Percentiles rank a stretch among this genome's conserved stretches.
phyloP scores from a whole-genome alignment of 2,329 filamentous ascomycete species.

The Neoscytalidium dimidiatum region DNA sequence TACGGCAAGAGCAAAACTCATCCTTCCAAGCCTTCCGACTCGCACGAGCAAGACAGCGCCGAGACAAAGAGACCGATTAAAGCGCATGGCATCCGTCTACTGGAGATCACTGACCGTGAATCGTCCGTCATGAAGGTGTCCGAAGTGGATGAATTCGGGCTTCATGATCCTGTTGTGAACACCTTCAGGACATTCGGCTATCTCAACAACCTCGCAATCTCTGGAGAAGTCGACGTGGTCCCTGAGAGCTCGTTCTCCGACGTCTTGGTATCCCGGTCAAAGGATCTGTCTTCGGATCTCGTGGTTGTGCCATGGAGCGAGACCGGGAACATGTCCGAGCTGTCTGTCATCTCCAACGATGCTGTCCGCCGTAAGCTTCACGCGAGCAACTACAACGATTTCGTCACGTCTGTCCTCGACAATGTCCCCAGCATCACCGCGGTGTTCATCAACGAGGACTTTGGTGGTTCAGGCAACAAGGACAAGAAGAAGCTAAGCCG shows the following conservation, averaged over 20 bases:
- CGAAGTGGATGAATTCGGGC: constrained; percentile 69
- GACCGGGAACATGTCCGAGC: constrained; percentile 72
- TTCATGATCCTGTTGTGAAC: constrained; percentile 79
- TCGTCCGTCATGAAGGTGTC: constrained; percentile 95
- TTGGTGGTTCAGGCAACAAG: constrained; percentile 51
- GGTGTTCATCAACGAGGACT: constrained; percentile 75
- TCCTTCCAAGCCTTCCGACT: constrained; percentile 28
- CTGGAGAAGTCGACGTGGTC: constrained; percentile 77
- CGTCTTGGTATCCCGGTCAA: constrained; percentile 67
- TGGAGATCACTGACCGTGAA: constrained; percentile 87
- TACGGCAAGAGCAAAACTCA: constrained; percentile 42
- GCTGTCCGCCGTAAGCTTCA: constrained; percentile 61
- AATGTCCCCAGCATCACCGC: constrained; percentile 68
- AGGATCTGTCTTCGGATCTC: constrained; percentile 59
- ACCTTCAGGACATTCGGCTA: constrained; percentile 87
- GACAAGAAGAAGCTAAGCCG: constrained; percentile 21
- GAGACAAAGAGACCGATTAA: constrained; percentile 57
- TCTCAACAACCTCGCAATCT: constrained; percentile 79
- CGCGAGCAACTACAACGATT: constrained; percentile 67
- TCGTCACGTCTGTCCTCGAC: constrained; percentile 69
- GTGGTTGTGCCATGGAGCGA: constrained; percentile 90
- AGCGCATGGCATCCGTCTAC: constrained; percentile 80
- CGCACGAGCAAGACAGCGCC: background rate
- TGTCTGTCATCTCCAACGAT: constrained; percentile 51
- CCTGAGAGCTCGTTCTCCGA: constrained; percentile 78